Evolutionary conservation across 225 moss, liverwort and hornwort genomes (phyloP).

Genomic region (Asterella californica): DNA sequence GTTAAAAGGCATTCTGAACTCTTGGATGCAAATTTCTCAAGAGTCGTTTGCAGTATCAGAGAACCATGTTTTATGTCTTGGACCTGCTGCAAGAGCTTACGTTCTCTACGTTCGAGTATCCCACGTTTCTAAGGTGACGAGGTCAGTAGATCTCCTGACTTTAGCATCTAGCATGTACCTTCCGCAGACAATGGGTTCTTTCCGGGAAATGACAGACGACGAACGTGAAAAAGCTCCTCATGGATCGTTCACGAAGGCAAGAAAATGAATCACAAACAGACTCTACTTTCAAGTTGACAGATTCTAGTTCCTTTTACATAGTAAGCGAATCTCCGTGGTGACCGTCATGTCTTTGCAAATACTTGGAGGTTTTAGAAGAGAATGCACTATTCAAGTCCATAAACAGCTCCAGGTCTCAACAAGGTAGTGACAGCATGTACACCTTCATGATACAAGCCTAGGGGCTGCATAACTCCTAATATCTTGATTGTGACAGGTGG

Average conservation of each 20-base stretch:
- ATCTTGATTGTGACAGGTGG: conserved; percentile 30
- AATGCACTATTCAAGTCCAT: neutral
- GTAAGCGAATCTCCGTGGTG: neutral
- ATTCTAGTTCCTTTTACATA: neutral
- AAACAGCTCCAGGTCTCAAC: neutral
- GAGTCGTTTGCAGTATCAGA: too few relatives aligned
- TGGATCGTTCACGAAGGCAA: conserved; percentile 46
- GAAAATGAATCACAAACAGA: neutral
- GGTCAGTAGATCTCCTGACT: neutral
- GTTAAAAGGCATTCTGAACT: neutral
- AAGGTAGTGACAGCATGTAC: neutral
- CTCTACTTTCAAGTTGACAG: neutral
- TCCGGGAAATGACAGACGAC: conserved; percentile 45
- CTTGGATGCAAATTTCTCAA: too few relatives aligned
- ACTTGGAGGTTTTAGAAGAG: too few relatives aligned
- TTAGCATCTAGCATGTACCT: neutral
- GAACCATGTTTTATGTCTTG: too few relatives aligned
- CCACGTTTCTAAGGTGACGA: neutral
- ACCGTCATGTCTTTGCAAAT: too few relatives aligned
- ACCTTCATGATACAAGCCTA: neutral
- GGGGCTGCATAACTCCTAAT: neutral
- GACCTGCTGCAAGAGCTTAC: too few relatives aligned
- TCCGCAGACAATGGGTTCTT: conserved; percentile 41
- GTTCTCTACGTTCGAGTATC: too few relatives aligned
- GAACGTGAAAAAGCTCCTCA: conserved; percentile 39